These are phyloP conservation scores for Rhizopogon roseolus DNA, from an alignment of 768 basidiomycete species.

Conservation along the genomic window DNA sequence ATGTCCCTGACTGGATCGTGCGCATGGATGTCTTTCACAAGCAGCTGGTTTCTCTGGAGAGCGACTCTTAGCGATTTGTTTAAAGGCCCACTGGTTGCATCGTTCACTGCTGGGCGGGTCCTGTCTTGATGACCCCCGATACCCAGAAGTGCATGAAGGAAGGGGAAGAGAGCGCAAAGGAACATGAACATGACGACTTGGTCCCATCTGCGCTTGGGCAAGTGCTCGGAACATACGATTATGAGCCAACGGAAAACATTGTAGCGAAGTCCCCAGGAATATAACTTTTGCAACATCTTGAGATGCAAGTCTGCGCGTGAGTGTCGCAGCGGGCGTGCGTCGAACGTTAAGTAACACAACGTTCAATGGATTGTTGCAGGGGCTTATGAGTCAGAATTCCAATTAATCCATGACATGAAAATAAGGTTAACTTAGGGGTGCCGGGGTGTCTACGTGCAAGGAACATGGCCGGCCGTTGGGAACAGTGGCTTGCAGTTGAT, in stretches of 20 bases:
- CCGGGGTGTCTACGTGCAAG: too few relatives aligned
- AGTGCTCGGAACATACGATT: background rate
- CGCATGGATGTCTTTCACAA: constrained; percentile 3
- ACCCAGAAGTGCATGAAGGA: constrained; percentile 22
- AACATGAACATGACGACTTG: constrained; percentile 18
- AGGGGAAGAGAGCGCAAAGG: constrained; percentile 17
- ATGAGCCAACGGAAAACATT: background rate
- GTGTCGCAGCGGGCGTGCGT: background rate
- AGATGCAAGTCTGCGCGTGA: background rate
- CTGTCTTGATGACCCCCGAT: constrained; percentile 8
- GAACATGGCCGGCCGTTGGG: too few relatives aligned
- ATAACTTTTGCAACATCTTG: background rate
- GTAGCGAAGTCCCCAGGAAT: background rate
- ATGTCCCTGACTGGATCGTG: constrained; percentile 15
- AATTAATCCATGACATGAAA: background rate
- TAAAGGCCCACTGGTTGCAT: background rate
- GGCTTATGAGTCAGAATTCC: background rate
- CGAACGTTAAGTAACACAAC: background rate
- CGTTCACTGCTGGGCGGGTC: background rate
- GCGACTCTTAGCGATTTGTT: background rate
- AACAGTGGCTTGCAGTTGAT: too few relatives aligned
- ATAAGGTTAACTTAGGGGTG: too few relatives aligned
- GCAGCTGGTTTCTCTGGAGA: background rate
- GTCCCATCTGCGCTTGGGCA: constrained; percentile 16
- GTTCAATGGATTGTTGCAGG: background rate